These are phyloP conservation scores for Dictyophora rubrovolvata DNA, from an alignment of 768 basidiomycete genomes.

Conservation along the genomic window DNA sequence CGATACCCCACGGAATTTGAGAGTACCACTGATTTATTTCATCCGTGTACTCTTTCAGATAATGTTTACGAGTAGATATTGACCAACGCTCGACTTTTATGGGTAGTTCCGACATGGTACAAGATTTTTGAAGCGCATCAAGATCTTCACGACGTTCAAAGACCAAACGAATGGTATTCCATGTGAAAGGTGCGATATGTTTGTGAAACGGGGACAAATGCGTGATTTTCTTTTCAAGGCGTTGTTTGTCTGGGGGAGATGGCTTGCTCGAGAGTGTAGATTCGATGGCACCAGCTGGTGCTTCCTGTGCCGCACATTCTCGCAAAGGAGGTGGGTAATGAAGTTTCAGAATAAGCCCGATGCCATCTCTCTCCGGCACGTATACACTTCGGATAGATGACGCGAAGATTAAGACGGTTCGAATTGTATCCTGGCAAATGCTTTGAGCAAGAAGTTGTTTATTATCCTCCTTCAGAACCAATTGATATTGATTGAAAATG, in stretches of 20 bases:
- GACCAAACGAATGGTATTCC: constrained; percentile 41
- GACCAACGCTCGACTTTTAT: constrained; percentile 22
- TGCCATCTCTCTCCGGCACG: constrained; percentile 22
- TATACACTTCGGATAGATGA: constrained; percentile 31
- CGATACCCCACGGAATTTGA: constrained; percentile 37
- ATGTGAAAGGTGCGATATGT: constrained; percentile 40
- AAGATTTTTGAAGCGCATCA: constrained; percentile 21
- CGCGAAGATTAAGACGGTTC: neutral
- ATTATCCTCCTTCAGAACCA: neutral
- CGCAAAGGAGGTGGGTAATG: constrained; percentile 11
- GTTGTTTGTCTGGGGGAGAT: neutral
- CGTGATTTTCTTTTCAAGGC: constrained; percentile 1
- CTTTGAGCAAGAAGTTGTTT: neutral
- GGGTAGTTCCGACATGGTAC: constrained; percentile 27
- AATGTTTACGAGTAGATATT: constrained; percentile 33
- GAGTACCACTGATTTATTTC: constrained; percentile 25
- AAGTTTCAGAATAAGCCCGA: constrained; percentile 29
- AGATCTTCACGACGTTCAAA: constrained; percentile 28
- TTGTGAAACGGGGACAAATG: constrained; percentile 22
- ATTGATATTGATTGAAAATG: neutral
- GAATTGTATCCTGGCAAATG: neutral
- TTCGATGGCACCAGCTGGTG: neutral
- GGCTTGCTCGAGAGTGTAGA: neutral
- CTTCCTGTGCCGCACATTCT: neutral
- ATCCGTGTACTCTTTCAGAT: constrained; percentile 27